Base-by-base conservation (phyloP, 106 monocot species). In the Dioscorea dumetorum region DNA sequence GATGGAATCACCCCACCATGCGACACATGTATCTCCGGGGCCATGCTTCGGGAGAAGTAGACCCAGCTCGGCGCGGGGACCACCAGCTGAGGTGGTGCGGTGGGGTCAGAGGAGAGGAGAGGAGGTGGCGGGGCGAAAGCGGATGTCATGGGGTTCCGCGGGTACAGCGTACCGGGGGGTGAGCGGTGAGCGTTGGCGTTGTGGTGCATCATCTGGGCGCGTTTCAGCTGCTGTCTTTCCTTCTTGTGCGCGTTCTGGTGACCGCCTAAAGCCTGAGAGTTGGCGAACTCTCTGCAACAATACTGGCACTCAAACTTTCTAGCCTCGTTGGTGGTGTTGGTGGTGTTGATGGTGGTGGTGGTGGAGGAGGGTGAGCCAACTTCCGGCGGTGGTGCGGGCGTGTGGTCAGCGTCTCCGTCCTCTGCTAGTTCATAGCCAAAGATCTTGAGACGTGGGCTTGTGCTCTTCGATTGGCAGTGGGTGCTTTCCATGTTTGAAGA, bases 231-330 rank as follows among this genome's bases (percentile, higher is more conserved):
- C 76, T 70, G 76, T 1, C 71, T 70, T 50, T 78, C 77, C 34
- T 67, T 71, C 67, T 78, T 78, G 66, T 78, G 77, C 23, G 77
- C 77, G 61, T 78, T 78, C 59, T 78, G 77, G 66, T 78, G 77
- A 63, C 71, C 77, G 20, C 77, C 77, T 7, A 78, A 60, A 11
- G 77, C 77, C 56, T 78, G 77, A 12, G 77, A 78, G 59, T 70
- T 77, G 56, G 76, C 69, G 63, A 76, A 76, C 59, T 74, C 77
- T 18, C 84, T 64, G 52, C 65, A 77, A 73, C 84, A 84, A 70
- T 84, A 84, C 61, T 84, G 84, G 67, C 84, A 84, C 77, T 80
- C 80, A 67, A 67, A 84, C 58, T 80, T 84, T 50, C 70, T 28
- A 3, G 24, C 67, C 34, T 73, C 77, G 22, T 2, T 24, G 35